A percentile compares a stretch with the other conserved stretches of the same genome.
Conservation (phyloP, 805 yeast genomes). For the Candida parachauliodes region DNA sequence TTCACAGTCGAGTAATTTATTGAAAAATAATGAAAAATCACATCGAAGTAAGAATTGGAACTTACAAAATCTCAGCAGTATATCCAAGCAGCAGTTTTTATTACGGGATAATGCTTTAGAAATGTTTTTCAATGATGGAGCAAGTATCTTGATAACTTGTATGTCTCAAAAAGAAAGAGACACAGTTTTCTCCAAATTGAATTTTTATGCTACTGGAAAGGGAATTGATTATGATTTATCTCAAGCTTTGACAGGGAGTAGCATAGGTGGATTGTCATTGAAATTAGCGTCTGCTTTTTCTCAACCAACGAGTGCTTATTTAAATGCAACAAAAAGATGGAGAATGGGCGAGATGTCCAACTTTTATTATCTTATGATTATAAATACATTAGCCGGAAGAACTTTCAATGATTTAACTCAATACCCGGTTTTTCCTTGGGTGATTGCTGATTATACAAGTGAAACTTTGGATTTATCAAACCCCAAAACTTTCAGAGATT, state of each 20-base stretch:
- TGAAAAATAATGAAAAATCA: constrained; percentile 20
- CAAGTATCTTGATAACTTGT: constrained; percentile 67
- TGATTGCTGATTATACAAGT: constrained; percentile 76
- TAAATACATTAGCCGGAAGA: constrained; percentile 83
- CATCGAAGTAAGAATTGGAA: constrained; percentile 62
- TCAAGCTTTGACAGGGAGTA: constrained; percentile 40
- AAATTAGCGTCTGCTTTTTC: constrained; percentile 39
- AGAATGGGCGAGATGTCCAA: constrained; percentile 73
- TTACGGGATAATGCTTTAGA: constrained; percentile 81
- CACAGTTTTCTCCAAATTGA: constrained; percentile 46
- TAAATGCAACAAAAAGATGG: constrained; percentile 68
- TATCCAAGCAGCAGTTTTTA: constrained; percentile 71
- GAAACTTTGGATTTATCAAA: constrained; percentile 62
- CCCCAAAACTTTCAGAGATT: constrained; percentile 64
- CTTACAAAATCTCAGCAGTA: constrained; percentile 53
- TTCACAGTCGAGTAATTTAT: constrained; percentile 37
- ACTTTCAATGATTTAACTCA: constrained; percentile 88
- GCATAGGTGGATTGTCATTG: constrained; percentile 35
- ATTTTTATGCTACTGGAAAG: constrained; percentile 45
- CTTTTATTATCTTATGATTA: constrained; percentile 73
- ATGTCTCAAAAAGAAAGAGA: constrained; percentile 53
- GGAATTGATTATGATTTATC: constrained; percentile 54
- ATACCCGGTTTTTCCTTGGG: constrained; percentile 92
- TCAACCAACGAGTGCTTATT: constrained; percentile 16
- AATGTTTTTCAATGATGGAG: constrained; percentile 69